Conservation (phyloP, 2,329 filamentous ascomycete genomes). For the Aspergillus amoenus region DNA sequence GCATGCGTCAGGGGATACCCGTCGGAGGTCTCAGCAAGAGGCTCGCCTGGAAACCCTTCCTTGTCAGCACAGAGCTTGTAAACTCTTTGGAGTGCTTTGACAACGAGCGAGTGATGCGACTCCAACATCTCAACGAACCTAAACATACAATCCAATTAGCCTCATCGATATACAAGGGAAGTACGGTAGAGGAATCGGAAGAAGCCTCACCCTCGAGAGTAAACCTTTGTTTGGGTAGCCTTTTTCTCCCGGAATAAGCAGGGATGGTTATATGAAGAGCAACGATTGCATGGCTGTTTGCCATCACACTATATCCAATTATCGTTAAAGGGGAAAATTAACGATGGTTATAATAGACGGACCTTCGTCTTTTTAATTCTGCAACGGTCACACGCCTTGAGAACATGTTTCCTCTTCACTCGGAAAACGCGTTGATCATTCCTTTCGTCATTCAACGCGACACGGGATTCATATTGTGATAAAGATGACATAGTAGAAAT, state of each 20-base stretch:
- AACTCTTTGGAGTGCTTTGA: conserved; percentile 43
- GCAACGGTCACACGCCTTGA: conserved; percentile 48
- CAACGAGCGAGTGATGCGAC: conserved; percentile 43
- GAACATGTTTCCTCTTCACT: conserved; percentile 46
- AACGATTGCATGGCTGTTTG: conserved; percentile 46
- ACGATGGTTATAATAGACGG: conserved; percentile 14
- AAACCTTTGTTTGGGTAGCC: conserved; percentile 45
- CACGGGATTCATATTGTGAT: conserved; percentile 30
- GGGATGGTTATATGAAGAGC: conserved; percentile 44
- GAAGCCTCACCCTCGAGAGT: conserved; percentile 41
- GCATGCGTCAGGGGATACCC: conserved; percentile 44
- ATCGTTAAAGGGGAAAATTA: conserved; percentile 11
- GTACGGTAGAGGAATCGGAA: neutral
- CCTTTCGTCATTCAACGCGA: conserved; percentile 32
- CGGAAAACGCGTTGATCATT: conserved; percentile 42
- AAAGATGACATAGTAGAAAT: conserved; percentile 32
- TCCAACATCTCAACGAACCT: conserved; percentile 48
- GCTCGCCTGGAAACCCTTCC: conserved; percentile 44
- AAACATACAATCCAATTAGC: conserved; percentile 4
- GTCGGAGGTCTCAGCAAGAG: conserved; percentile 39
- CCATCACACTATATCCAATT: conserved; percentile 40
- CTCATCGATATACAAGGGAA: neutral
- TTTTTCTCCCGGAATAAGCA: conserved; percentile 47
- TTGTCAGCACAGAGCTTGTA: conserved; percentile 44
- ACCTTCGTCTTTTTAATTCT: conserved; percentile 49